Conservation (phyloP, 371 early-diverging fungal genomes). For the Zopfochytrium polystomum region DNA sequence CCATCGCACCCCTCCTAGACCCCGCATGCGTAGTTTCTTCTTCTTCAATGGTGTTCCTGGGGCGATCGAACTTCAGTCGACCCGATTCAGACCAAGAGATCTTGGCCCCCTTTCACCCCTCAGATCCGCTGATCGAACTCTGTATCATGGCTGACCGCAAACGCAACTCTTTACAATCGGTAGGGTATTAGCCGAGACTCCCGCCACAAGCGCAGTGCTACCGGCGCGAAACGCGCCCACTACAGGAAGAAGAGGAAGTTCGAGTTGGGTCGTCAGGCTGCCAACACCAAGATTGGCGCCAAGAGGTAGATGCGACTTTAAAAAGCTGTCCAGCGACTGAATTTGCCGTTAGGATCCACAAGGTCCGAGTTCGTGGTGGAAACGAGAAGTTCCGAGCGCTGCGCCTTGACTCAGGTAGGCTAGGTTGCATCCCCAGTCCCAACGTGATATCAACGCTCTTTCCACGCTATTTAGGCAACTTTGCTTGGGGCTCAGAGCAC, state of each 20-base stretch:
- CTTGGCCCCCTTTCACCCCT: background rate
- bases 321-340: background rate
- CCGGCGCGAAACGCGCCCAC: conserved; percentile 98
- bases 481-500: conserved; percentile 96
- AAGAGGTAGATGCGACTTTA: conserved; percentile 56
- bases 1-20: no score
- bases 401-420: conserved; percentile 84
- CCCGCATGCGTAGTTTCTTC: no score
- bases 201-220: conserved; percentile 96
- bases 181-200: conserved; percentile 93
- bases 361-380: conserved; percentile 98
- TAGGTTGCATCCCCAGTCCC: background rate
- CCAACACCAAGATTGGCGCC: conserved; percentile 96
- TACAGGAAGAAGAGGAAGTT: conserved; percentile 99
- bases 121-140: background rate
- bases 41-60: no score
- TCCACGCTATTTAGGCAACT: conserved; percentile 67
- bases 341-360: conserved; percentile 65
- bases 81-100: no score
- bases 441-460: background rate
- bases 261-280: conserved; percentile 97
- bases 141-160: no score
- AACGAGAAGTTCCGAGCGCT: conserved; percentile 98
- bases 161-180: background rate
- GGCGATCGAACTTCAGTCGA: no score